Evolutionary conservation across 306 rosid species (phyloP).

Genomic region (Pyrus pyrifolia): DNA sequence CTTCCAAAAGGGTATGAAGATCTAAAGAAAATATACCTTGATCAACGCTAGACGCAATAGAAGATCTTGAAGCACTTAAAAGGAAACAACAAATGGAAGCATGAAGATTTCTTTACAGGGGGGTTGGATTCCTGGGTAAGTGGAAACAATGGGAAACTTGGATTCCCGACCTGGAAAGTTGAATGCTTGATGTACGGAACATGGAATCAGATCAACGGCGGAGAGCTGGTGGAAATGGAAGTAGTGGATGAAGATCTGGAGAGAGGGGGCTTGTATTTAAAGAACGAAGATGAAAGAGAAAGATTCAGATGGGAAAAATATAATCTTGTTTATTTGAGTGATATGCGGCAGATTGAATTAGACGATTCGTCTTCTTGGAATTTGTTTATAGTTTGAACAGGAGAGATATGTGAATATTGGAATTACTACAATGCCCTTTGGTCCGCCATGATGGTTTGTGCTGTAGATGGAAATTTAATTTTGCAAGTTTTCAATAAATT

Average conservation of each 20-base stretch:
- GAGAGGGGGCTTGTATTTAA: background rate
- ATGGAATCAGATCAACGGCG: background rate
- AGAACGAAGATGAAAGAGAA: background rate
- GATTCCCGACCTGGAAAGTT: background rate
- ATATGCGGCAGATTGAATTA: slow-evolving; percentile 2
- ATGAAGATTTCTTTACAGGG: background rate
- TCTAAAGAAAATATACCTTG: background rate
- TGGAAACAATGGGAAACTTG: background rate
- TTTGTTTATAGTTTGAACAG: background rate
- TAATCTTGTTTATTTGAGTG: background rate
- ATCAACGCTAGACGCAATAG: background rate
- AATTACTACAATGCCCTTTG: slow-evolving; percentile 10
- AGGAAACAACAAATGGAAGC: background rate
- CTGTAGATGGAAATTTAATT: too few species aligned
- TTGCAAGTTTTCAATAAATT: fast-evolving
- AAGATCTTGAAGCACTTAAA: slow-evolving; percentile 1
- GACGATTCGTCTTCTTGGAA: background rate
- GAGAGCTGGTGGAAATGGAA: background rate
- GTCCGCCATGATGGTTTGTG: background rate
- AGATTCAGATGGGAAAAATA: background rate
- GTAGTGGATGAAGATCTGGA: slow-evolving; percentile 13
- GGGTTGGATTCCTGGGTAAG: background rate
- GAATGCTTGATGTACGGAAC: background rate
- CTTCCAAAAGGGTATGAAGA: background rate
- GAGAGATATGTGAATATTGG: background rate